Conservation (phyloP, 352 stramenopile genomes). For the Globisporangium nagaii region DNA sequence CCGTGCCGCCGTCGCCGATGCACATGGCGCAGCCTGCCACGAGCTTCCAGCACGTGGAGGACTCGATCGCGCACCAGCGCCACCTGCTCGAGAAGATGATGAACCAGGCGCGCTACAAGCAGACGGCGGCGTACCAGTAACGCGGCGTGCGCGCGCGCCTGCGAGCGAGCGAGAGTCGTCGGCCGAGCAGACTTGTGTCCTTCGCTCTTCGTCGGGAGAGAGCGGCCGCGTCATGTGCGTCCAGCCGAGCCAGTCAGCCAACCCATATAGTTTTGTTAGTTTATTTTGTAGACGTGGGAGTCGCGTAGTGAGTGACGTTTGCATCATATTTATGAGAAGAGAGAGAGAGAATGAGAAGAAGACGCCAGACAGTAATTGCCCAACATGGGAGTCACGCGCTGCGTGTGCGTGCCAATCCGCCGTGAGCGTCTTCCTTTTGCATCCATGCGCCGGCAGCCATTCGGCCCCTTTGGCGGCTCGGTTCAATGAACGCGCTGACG, state of each 20-base stretch:
- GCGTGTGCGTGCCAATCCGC: too few relatives aligned
- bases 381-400: too few relatives aligned
- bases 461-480: too few relatives aligned
- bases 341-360: background rate
- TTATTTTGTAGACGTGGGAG: background rate
- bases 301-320: background rate
- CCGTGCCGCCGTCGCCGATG: background rate
- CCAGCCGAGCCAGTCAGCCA: background rate
- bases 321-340: background rate
- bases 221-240: background rate
- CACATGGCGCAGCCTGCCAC: conserved; percentile 11
- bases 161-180: too few relatives aligned
- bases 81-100: conserved; percentile 66
- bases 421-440: too few relatives aligned
- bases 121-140: conserved; percentile 7
- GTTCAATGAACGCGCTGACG: too few relatives aligned
- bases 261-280: background rate
- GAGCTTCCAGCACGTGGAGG: conserved; percentile 37
- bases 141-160: too few relatives aligned
- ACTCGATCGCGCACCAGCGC: conserved; percentile 62
- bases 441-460: too few relatives aligned
- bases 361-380: background rate
- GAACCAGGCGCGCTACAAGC: conserved; percentile 33
- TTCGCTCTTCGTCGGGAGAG: conserved; percentile 5
- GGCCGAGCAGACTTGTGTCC: background rate